These are phyloP conservation scores for Trichoderma hamatum DNA, from an alignment of 2,329 filamentous ascomycete genomes.

Conservation along the genomic window DNA sequence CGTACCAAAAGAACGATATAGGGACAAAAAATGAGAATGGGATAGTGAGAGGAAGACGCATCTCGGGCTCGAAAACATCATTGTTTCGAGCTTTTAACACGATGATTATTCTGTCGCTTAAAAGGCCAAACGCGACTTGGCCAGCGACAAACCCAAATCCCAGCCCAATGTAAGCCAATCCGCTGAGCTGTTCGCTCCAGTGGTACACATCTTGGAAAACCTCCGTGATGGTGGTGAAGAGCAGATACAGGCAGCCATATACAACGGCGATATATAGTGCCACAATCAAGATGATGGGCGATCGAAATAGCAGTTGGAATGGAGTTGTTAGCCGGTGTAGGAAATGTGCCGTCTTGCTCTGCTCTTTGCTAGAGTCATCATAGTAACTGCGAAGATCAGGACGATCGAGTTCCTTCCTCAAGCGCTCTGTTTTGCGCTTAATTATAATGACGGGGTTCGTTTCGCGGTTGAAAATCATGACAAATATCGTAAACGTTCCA, in stretches of 20 bases:
- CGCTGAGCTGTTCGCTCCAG: conserved; percentile 37
- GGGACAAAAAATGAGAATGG: conserved; percentile 40
- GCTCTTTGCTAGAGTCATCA: conserved; percentile 37
- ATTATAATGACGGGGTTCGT: conserved; percentile 52
- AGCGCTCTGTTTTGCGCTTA: conserved; percentile 48
- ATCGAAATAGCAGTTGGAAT: conserved; percentile 52
- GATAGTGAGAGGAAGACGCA: conserved; percentile 41
- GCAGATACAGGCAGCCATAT: conserved; percentile 16
- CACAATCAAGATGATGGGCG: conserved; percentile 51
- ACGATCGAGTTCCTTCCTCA: conserved; percentile 49
- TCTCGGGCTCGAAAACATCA: conserved; percentile 34
- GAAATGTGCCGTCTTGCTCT: conserved; percentile 30
- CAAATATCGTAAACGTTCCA: conserved; percentile 32
- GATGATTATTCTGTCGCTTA: conserved; percentile 50
- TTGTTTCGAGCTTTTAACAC: conserved; percentile 35
- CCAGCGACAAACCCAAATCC: conserved; percentile 48
- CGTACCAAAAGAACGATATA: conserved; percentile 42
- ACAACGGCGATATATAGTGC: conserved; percentile 35
- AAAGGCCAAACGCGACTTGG: conserved; percentile 43
- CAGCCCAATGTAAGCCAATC: conserved; percentile 54
- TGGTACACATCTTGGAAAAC: conserved; percentile 45
- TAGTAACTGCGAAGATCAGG: conserved; percentile 52
- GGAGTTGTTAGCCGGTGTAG: conserved; percentile 56
- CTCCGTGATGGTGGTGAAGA: conserved; percentile 48
- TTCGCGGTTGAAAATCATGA: conserved; percentile 45